Percentiles rank a stretch among this genome's conserved stretches.
Conservation (phyloP, 2,329 filamentous ascomycete genomes). For the Trichoderma sp. region DNA sequence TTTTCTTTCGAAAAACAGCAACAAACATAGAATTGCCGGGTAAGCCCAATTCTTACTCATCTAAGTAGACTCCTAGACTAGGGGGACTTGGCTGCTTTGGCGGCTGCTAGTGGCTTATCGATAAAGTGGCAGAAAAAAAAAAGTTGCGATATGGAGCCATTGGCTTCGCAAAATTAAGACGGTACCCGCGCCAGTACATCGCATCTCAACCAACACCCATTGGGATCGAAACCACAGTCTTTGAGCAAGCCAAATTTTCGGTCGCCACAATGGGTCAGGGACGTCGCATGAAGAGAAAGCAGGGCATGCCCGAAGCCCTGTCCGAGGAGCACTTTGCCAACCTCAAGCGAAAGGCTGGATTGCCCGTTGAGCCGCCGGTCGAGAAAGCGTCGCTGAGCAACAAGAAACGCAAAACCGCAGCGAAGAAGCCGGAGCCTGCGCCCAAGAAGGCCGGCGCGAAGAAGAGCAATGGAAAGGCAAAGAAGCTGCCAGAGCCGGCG, state of each 20-base stretch:
- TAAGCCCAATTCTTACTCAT: constrained; percentile 16
- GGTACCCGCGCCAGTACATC: constrained; percentile 8
- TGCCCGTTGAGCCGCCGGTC: constrained; percentile 62
- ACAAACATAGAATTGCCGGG: background rate
- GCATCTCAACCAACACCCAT: constrained; percentile 8
- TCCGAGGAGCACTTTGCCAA: constrained; percentile 78
- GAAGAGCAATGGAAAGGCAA: constrained; percentile 28
- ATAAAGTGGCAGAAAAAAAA: constrained; percentile 28
- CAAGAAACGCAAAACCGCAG: constrained; percentile 56
- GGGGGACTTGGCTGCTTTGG: no score
- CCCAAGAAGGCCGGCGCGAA: constrained; percentile 31
- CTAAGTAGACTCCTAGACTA: background rate
- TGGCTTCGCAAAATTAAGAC: constrained; percentile 6
- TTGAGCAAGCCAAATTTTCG: background rate
- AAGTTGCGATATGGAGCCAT: constrained; percentile 20
- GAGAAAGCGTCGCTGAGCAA: constrained; percentile 54
- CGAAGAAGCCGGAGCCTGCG: constrained; percentile 38
- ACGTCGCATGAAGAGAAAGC: constrained; percentile 86
- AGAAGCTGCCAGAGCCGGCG: constrained; percentile 34
- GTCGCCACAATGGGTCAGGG: constrained; percentile 74
- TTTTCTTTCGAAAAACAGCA: background rate
- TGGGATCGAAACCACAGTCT: background rate
- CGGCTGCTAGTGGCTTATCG: constrained; percentile 24
- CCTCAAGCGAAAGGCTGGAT: constrained; percentile 80
- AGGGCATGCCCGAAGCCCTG: constrained; percentile 80